Percentiles rank a stretch among this genome's conserved stretches.
Evolutionary conservation across 495 filamentous ascomycete genomes (phyloP).

Genomic region (Aspergillus mulundensis): DNA sequence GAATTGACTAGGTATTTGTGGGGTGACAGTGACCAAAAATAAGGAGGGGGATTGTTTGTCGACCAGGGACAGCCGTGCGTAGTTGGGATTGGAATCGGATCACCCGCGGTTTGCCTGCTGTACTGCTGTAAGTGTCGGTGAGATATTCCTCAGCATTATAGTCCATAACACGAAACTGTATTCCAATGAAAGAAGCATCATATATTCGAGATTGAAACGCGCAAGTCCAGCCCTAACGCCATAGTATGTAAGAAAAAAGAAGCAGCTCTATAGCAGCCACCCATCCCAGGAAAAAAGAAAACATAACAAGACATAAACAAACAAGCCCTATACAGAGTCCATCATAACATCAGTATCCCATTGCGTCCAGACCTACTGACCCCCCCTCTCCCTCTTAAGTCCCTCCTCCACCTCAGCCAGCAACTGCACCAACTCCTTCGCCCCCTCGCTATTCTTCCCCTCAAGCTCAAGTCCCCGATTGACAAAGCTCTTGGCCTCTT

Average conservation of each 20-base stretch:
- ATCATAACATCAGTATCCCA: background rate
- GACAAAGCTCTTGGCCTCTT: constrained; percentile 76
- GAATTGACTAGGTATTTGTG: background rate
- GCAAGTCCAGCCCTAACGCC: background rate
- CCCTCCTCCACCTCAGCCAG: constrained; percentile 63
- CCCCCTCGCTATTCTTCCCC: constrained; percentile 59
- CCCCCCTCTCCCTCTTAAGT: constrained; percentile 24
- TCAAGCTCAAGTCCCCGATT: constrained; percentile 76
- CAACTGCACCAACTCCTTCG: constrained; percentile 60
- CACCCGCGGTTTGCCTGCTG: too few relatives aligned
- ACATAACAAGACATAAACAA: background rate
- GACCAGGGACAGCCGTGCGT: too few relatives aligned
- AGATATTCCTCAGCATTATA: too few relatives aligned
- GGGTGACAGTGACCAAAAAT: too few relatives aligned
- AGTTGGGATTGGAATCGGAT: too few relatives aligned
- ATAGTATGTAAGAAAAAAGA: background rate
- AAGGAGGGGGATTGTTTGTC: too few relatives aligned
- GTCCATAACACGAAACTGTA: too few relatives aligned
- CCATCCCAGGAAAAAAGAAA: background rate
- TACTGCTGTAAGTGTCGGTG: too few relatives aligned
- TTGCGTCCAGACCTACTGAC: background rate
- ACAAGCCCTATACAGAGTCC: background rate
- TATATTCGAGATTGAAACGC: background rate
- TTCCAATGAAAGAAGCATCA: background rate
- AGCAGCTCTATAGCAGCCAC: too few relatives aligned